Evolutionary conservation across 345 rosid species (phyloP).

Genomic region (Populus euphratica): DNA sequence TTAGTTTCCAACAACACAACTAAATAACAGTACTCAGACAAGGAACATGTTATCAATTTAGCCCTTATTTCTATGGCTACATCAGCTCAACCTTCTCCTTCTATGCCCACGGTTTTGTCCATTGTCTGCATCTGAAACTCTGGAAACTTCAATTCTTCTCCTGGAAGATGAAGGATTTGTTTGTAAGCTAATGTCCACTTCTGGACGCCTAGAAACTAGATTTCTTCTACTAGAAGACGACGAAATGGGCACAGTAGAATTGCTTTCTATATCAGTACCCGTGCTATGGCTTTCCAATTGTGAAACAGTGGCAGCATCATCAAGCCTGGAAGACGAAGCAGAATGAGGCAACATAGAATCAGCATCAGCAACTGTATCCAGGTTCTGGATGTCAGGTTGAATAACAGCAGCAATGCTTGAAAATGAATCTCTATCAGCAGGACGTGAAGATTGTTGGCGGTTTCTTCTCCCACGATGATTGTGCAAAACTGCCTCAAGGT

Average conservation of each 20-base stretch:
- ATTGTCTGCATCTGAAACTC: constrained; percentile 1
- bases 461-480: constrained; percentile 27
- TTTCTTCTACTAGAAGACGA: constrained; percentile 9
- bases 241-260: neutral
- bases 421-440: constrained; percentile 25
- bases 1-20: neutral
- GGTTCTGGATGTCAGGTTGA: constrained; percentile 18
- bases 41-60: neutral
- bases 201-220: constrained; percentile 5
- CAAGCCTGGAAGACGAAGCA: constrained; percentile 18
- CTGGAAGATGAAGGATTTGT: constrained; percentile 10
- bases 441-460: constrained; percentile 19
- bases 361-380: constrained; percentile 18
- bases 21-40: neutral
- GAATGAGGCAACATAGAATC: constrained; percentile 14
- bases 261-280: neutral
- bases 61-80: neutral
- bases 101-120: neutral
- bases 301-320: constrained; percentile 10
- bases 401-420: constrained; percentile 14
- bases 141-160: constrained; percentile 7
- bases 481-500: constrained; percentile 37
- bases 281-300: constrained; percentile 1
- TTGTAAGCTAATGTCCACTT: neutral
- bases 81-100: constrained; percentile 17